Percentiles rank a stretch among this genome's conserved stretches.
Evolutionary conservation across 345 rosid genomes (phyloP).

Genomic region (Eucalyptus coolabah): DNA sequence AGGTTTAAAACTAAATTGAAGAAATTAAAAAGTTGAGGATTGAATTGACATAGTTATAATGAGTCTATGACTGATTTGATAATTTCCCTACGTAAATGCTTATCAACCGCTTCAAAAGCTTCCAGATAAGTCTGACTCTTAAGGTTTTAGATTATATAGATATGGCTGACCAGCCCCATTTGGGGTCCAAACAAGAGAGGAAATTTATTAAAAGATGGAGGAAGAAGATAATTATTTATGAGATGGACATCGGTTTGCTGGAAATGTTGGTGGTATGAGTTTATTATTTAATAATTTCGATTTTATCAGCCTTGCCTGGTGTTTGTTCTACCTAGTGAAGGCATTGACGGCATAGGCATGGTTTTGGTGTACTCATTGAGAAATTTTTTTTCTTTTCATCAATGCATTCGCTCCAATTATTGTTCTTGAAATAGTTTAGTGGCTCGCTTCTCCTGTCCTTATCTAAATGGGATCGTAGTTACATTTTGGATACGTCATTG

Average conservation of each 20-base stretch:
- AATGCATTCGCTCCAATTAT: not conserved
- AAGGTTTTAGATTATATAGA: not conserved
- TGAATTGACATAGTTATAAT: not conserved
- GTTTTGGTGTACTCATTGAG: not conserved
- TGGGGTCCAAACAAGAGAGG: not conserved
- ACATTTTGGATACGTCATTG: not conserved
- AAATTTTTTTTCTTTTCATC: not conserved
- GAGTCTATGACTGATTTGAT: not conserved
- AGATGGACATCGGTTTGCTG: not conserved
- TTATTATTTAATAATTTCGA: not conserved
- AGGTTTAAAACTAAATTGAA: not conserved
- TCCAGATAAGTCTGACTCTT: not conserved
- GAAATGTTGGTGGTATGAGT: not conserved
- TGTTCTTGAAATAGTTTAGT: not conserved
- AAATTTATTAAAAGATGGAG: not conserved
- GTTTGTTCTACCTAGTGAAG: not conserved
- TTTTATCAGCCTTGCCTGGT: not conserved
- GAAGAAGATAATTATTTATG: not conserved
- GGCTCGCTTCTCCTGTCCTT: not conserved
- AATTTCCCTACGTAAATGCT: not conserved
- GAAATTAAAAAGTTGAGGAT: not conserved
- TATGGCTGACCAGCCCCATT: not conserved
- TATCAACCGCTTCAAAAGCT: not conserved
- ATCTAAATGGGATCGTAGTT: not conserved
- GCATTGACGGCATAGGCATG: not conserved